A percentile compares a stretch with the other conserved stretches of the same genome.
phyloP scores from a whole-genome alignment of 1,284 basidiomycete genomes.

The Marasmius tenuissimus region DNA sequence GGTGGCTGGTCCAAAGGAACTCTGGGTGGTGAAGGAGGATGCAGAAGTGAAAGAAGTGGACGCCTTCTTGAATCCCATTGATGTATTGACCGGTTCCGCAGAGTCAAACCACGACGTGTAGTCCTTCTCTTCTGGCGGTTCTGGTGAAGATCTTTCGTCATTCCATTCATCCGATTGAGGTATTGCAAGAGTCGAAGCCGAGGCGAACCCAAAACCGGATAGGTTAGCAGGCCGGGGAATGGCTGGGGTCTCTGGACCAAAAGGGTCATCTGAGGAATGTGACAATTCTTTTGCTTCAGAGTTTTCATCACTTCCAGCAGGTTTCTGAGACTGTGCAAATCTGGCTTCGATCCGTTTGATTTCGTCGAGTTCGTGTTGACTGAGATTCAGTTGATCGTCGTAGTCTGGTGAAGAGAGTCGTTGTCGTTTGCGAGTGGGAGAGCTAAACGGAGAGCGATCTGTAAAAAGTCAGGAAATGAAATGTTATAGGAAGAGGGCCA shows the following conservation, averaged over 20 bases:
- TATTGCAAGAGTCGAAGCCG: slow-evolving; percentile 16
- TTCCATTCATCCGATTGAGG: slow-evolving; percentile 6
- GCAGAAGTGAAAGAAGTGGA: slow-evolving; percentile 13
- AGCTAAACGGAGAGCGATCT: slow-evolving; percentile 29
- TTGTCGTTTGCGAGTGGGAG: slow-evolving; percentile 52
- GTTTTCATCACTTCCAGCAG: background rate
- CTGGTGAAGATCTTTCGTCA: slow-evolving; percentile 37
- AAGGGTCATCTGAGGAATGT: slow-evolving; percentile 40
- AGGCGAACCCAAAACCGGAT: slow-evolving; percentile 20
- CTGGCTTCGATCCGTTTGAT: slow-evolving; percentile 54
- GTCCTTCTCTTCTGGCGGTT: slow-evolving; percentile 43
- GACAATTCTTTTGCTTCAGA: background rate
- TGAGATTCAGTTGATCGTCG: slow-evolving; percentile 50
- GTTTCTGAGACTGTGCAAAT: slow-evolving; percentile 39
- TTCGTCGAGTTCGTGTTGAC: slow-evolving; percentile 54
- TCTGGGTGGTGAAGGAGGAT: slow-evolving; percentile 1
- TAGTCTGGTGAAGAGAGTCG: slow-evolving; percentile 74
- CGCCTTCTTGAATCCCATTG: slow-evolving; percentile 34
- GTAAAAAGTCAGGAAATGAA: background rate
- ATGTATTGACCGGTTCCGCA: slow-evolving; percentile 23
- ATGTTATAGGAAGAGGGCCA: background rate
- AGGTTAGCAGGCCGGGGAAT: slow-evolving; percentile 13
- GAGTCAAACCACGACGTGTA: slow-evolving; percentile 60
- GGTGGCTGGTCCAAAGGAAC: background rate
- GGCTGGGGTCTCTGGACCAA: slow-evolving; percentile 5